Evolutionary conservation across 2,329 filamentous ascomycete species (phyloP).

Genomic region (Botrytis cinerea): DNA sequence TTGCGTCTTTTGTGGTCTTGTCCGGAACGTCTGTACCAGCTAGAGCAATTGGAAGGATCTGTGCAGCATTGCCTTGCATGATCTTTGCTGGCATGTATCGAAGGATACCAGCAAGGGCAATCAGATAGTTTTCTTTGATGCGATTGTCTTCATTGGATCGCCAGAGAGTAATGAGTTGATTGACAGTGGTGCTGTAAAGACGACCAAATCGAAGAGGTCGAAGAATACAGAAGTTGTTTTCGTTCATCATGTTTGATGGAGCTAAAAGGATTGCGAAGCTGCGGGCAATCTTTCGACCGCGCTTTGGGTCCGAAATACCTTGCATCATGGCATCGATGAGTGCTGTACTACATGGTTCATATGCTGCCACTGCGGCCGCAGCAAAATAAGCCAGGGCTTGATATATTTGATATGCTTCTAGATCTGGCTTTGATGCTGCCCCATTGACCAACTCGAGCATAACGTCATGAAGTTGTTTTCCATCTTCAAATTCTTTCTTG

Average conservation of each 20-base stretch:
- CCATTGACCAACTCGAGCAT: constrained; percentile 28
- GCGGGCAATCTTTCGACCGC: constrained; percentile 34
- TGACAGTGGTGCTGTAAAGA: constrained; percentile 30
- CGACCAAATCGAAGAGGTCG: constrained; percentile 35
- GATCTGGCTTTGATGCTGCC: constrained; percentile 13
- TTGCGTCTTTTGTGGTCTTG: constrained; percentile 35
- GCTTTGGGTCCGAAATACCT: constrained; percentile 27
- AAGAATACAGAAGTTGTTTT: constrained; percentile 38
- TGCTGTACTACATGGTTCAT: constrained; percentile 27
- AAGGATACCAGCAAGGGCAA: constrained; percentile 39
- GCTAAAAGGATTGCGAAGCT: constrained; percentile 38
- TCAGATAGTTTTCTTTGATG: constrained; percentile 35
- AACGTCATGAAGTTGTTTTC: constrained; percentile 25
- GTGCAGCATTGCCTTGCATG: constrained; percentile 25
- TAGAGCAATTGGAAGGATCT: constrained; percentile 35
- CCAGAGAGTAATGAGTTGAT: constrained; percentile 31
- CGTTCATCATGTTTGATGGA: constrained; percentile 35
- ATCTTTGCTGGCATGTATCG: constrained; percentile 31
- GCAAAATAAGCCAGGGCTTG: constrained; percentile 38
- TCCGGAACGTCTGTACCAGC: constrained; percentile 35
- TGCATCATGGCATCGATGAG: constrained; percentile 35
- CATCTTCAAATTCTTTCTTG: constrained; percentile 20
- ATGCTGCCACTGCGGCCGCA: constrained; percentile 35
- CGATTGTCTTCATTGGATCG: constrained; percentile 13
- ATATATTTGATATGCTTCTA: constrained; percentile 30